Evolutionary conservation across 2,329 filamentous ascomycete species (phyloP), one percentile per base, ranked within the genome.

Genomic region (Colletotrichum somersetense): DNA sequence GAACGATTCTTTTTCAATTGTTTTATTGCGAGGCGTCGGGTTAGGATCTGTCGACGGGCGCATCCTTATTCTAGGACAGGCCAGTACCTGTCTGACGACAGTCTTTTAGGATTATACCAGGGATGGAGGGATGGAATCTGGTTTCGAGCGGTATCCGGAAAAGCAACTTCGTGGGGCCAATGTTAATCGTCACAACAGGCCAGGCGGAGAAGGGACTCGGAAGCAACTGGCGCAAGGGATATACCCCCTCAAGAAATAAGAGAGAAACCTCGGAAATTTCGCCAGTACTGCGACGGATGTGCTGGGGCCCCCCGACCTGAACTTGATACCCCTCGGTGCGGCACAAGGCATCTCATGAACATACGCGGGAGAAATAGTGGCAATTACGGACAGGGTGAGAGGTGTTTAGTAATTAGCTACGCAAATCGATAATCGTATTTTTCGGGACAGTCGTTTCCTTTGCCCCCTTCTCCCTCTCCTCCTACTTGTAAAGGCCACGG

Each of bases 41-140:
- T 53, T 71, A 48, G 59, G 70, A 58, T 35, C 46, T 33, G 59
- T 65, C 46, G 59, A 59, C 20, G 26, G 65, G 68, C 57, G 56
- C 56, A 35, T 50, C 57, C 44, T 53, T n/a, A 53, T 40, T 58
- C 42, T 57, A 44, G 44, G 48, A 23, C 62, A 66, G 67, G 50
- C 20, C 35, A 69, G 14, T 40, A 48, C 66, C 33, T 64, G 33
- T 57, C 67, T 38, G 62, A 64, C 62, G 57, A 64, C 62, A 52
- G 61, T 61, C 67, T 71, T 73, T 71, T 50, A 55, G 66, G 30
- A 61, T 59, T 73, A 73, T 73, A 73, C 71, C 71, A 67, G 55
- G 62, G 35, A 61, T 30, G 46, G 59, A 58, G 23, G 59, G 30
- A 55, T 42, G 68, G 68, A 68, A 57, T 72, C 57, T 61, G 69